Base-by-base conservation (phyloP, 345 rosid species). In the Pistacia integerrima region DNA sequence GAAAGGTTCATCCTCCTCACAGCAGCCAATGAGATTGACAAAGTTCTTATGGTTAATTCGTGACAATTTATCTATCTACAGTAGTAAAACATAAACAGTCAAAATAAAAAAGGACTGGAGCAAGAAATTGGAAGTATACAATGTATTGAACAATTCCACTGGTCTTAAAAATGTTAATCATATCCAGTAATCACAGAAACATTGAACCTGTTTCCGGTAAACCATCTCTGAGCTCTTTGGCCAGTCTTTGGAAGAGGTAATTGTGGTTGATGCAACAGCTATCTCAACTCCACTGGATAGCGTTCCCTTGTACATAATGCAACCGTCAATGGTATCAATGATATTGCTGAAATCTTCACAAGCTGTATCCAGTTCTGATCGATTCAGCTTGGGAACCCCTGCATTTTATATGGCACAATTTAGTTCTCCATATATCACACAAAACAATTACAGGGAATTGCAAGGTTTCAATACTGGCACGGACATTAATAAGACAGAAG, bases 341-440 rank as follows among this genome's bases (percentile, higher is more conserved):
- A 97, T 97, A 74, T 97, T 97, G 86, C 99, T 94, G 80, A 97
- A 97, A 85, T 97, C 99, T 85, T 97, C 99, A 60, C 99, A 97
- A 36, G 99, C 99, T 84, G 93, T 89, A 82, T 97, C 97, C 79
- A 97, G 82, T 76, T 97, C 98, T 3, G 88, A 48, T 66, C 91
- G 87, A 80, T 92, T 94, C 78, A 97, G 80, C 88, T 94, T 97
- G 13, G 99, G 99, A 63, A 97, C 98, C 55, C 99, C 99, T 93
- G 85, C 73, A 76, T 79, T 77, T 79, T 63, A 28, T 41, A 81
- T 20, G n/a, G 17, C 51, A 36, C 44, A 8, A 63, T 1, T 46
- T 58, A 46, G 48, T 59, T 60, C 18, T 11, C 33, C 52, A 11
- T 68, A 28, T 9, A 65, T 8, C 67, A 49, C 62, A 69, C 61